phyloP scores from a whole-genome alignment of 2,329 filamentous ascomycete species.

The Trichoderma pleuroti region DNA sequence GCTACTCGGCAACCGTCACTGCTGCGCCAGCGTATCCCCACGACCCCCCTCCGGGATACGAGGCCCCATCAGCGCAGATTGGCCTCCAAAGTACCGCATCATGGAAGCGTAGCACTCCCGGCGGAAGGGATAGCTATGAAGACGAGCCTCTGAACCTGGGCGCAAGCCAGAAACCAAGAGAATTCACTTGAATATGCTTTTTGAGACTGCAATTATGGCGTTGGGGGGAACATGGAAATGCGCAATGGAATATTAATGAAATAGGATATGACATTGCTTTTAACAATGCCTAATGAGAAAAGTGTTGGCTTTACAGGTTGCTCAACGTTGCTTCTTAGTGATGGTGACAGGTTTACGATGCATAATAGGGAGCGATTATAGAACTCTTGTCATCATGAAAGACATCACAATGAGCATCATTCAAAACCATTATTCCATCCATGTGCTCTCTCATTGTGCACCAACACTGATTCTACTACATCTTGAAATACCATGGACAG shows the following conservation, averaged over 20 bases:
- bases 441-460: not conserved
- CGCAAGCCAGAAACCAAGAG: constrained; percentile 31
- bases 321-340: not conserved
- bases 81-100: constrained; percentile 30
- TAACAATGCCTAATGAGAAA: not conserved
- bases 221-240: constrained; percentile 19
- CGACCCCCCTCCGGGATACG: constrained; percentile 34
- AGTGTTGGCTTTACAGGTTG: not conserved
- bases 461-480: not conserved
- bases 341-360: not conserved
- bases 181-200: constrained; percentile 29
- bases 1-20: constrained; percentile 21
- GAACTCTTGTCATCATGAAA: too few relatives aligned
- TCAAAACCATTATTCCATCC: too few relatives aligned
- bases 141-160: constrained; percentile 31
- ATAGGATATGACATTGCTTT: not conserved
- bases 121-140: constrained; percentile 30
- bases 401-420: too few relatives aligned
- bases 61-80: constrained; percentile 31
- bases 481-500: not conserved
- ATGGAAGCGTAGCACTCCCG: constrained; percentile 26
- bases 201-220: constrained; percentile 21
- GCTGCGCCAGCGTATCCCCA: constrained; percentile 24
- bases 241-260: constrained; percentile 1
- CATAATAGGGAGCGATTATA: too few relatives aligned